Evolutionary conservation across 108 stramenopile species (phyloP).

Genomic region (Aurantiochytrium sp.): DNA sequence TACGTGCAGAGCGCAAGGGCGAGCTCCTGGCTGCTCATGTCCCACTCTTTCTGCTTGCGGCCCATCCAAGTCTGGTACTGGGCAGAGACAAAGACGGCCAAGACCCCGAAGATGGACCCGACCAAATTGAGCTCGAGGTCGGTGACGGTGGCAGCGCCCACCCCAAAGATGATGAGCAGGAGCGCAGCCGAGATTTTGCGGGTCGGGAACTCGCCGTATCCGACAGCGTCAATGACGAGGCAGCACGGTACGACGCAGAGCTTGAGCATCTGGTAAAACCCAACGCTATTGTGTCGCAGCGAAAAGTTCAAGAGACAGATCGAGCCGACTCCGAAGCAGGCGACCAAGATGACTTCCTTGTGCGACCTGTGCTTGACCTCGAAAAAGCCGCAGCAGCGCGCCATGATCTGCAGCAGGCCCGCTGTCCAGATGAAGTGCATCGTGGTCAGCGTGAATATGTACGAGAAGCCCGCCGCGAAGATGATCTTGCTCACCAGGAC

Average conservation of each 20-base stretch:
- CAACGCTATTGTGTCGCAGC: not conserved
- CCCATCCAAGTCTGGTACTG: constrained; percentile 7
- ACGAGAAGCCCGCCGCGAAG: not conserved
- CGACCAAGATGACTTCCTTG: not conserved
- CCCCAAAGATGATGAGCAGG: not conserved
- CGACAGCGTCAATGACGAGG: not conserved
- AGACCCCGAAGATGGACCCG: not conserved
- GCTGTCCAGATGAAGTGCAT: constrained; percentile 3
- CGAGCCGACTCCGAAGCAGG: constrained; percentile 6
- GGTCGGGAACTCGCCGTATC: not conserved
- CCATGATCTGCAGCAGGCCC: constrained; percentile 11
- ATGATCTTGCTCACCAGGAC: not conserved
- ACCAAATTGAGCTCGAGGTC: not conserved
- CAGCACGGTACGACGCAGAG: constrained; percentile 20
- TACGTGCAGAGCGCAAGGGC: not conserved
- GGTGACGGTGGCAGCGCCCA: not conserved
- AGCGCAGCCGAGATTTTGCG: not conserved
- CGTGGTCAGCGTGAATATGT: not conserved
- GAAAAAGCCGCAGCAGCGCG: not conserved
- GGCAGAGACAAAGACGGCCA: not conserved
- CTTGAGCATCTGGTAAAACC: constrained; percentile 17
- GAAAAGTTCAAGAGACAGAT: constrained; percentile 26
- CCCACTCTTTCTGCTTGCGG: not conserved
- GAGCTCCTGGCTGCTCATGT: not conserved
- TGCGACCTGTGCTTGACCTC: not conserved